These are phyloP conservation scores for Phaeotremella skinneri DNA, from an alignment of 768 basidiomycete species.

Conservation along the genomic window DNA sequence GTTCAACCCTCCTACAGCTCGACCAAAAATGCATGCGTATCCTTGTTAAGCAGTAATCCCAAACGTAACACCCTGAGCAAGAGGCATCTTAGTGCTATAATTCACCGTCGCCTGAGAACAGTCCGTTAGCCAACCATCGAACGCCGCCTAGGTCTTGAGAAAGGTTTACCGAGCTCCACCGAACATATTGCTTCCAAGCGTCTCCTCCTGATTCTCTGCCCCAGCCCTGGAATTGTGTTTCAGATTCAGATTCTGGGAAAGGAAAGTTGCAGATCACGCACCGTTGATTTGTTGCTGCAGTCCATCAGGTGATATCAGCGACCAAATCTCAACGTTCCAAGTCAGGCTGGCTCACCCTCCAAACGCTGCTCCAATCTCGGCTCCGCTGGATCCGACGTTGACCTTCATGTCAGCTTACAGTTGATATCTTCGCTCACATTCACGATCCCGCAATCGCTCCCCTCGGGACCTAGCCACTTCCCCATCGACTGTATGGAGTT, in stretches of 20 bases:
- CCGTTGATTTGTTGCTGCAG: constrained; percentile 41
- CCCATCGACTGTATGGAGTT: constrained; percentile 77
- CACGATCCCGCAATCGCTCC: constrained; percentile 87
- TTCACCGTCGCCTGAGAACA: constrained; percentile 81
- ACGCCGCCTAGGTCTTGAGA: not conserved
- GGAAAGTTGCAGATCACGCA: too few relatives aligned
- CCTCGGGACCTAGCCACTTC: constrained; percentile 85
- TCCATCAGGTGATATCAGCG: too few relatives aligned
- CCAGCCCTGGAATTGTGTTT: constrained; percentile 70
- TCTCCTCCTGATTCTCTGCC: constrained; percentile 96
- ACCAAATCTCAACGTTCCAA: too few relatives aligned
- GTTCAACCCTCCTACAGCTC: too few relatives aligned
- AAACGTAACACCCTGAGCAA: constrained; percentile 92
- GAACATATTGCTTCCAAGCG: constrained; percentile 96
- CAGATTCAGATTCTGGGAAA: not conserved
- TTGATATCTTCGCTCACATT: constrained; percentile 60
- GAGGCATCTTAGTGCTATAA: constrained; percentile 80
- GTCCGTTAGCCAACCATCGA: not conserved
- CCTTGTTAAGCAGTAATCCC: constrained; percentile 19
- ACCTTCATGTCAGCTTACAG: constrained; percentile 52
- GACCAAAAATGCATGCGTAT: too few relatives aligned
- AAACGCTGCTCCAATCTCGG: constrained; percentile 81
- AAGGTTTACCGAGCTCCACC: constrained; percentile 55
- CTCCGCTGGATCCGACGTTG: constrained; percentile 67
- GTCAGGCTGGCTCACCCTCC: constrained; percentile 59